These are phyloP conservation scores for Copromyces sp. DNA, from an alignment of 495 filamentous ascomycete genomes.

Conservation along the genomic window DNA sequence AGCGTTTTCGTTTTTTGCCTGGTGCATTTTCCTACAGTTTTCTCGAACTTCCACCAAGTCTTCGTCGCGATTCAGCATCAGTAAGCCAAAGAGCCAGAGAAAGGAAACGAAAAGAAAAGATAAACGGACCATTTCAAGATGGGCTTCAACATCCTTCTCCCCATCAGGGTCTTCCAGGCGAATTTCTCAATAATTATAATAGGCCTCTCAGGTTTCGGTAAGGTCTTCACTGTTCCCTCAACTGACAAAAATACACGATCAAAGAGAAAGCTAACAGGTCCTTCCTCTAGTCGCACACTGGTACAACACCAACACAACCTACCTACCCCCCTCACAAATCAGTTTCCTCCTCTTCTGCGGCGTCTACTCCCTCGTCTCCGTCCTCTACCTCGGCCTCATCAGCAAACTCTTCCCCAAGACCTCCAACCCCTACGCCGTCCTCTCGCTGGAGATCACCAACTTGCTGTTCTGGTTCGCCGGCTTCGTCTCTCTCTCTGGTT, in stretches of 20 bases:
- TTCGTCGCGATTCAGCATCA: neutral
- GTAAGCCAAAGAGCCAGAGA: neutral
- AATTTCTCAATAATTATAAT: conserved; percentile 58
- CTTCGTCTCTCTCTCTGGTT: conserved; percentile 60
- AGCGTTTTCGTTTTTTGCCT: neutral
- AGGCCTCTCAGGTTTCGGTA: conserved; percentile 62
- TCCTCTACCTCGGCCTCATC: conserved; percentile 53
- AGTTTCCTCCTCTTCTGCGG: conserved; percentile 64
- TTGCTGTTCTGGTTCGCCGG: conserved; percentile 76
- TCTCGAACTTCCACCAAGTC: neutral
- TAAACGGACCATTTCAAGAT: conserved; percentile 3
- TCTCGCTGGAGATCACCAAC: conserved; percentile 54
- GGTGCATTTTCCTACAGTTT: neutral
- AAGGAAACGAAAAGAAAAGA: neutral
- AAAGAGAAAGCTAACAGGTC: conserved; percentile 4
- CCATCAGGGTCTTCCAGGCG: conserved; percentile 41
- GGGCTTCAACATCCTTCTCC: conserved; percentile 15
- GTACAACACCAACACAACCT: conserved; percentile 38
- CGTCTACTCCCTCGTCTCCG: conserved; percentile 55
- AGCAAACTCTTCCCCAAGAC: conserved; percentile 43
- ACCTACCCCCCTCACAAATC: conserved; percentile 44
- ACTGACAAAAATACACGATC: neutral
- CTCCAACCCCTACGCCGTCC: conserved; percentile 47
- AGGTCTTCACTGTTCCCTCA: conserved; percentile 8
- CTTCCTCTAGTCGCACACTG: conserved; percentile 35